These are phyloP conservation scores for Phytophthora idaei DNA, from an alignment of 352 stramenopile genomes.

Conservation along the genomic window DNA sequence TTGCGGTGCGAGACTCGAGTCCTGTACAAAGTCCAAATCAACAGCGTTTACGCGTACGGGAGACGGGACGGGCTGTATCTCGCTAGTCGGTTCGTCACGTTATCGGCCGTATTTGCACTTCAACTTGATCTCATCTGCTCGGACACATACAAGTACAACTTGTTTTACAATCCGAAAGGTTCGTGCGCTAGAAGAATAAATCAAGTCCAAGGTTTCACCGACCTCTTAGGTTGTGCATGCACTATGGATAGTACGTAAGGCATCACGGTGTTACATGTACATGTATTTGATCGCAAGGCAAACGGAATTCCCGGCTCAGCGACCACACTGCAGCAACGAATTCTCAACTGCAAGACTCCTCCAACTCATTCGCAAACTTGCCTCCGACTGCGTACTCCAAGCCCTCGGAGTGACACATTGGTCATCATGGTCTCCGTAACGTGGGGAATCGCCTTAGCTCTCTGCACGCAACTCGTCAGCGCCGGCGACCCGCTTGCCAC, in stretches of 20 bases:
- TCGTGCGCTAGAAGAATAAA: background rate
- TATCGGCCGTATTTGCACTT: background rate
- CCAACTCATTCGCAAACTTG: conserved; percentile 29
- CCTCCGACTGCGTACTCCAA: conserved; percentile 10
- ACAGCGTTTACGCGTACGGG: background rate
- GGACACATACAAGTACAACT: background rate
- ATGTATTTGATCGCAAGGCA: background rate
- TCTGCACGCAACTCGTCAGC: conserved; percentile 24
- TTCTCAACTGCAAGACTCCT: background rate
- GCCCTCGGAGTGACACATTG: background rate
- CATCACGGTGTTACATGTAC: no score
- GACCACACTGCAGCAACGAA: background rate
- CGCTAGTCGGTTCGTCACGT: conserved; percentile 10
- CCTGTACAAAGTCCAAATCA: background rate
- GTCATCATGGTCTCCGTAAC: conserved; percentile 32
- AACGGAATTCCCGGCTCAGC: background rate
- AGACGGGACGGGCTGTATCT: conserved; percentile 5
- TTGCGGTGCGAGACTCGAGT: background rate
- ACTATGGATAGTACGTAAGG: no score
- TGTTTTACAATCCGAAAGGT: no score
- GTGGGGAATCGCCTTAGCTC: conserved; percentile 32
- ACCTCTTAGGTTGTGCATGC: background rate
- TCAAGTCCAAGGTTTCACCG: background rate
- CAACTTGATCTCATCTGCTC: conserved; percentile 5
- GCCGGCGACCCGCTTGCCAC: conserved; percentile 30